Evolutionary conservation across 257 asterid genomes (phyloP).

Genomic region (Osmanthus fragrans): DNA sequence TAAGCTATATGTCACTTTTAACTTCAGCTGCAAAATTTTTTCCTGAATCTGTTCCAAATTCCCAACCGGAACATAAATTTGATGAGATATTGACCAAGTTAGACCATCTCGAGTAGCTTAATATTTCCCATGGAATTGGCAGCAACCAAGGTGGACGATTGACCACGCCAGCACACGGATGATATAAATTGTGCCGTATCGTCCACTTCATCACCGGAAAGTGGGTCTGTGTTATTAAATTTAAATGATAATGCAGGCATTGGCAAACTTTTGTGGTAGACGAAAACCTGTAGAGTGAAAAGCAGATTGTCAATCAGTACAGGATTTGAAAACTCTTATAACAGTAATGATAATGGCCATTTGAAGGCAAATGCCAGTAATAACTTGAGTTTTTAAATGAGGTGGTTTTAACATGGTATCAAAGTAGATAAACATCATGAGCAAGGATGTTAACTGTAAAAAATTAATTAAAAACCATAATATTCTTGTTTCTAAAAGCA

Average conservation of each 20-base stretch:
- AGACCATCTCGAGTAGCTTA: conserved; percentile 37
- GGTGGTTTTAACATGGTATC: too few species aligned
- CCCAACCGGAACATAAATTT: background rate
- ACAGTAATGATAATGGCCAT: too few species aligned
- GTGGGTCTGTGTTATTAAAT: conserved; percentile 67
- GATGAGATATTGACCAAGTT: background rate
- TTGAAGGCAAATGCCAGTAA: too few species aligned
- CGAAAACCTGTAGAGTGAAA: conserved; percentile 52
- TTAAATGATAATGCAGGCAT: conserved; percentile 87
- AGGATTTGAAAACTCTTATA: too few species aligned
- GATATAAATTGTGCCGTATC: conserved; percentile 84
- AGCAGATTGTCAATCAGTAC: background rate
- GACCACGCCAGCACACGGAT: conserved; percentile 93
- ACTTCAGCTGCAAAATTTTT: background rate
- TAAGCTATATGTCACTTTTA: conserved; percentile 15
- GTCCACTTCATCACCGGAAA: conserved; percentile 73
- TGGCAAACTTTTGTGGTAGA: conserved; percentile 83
- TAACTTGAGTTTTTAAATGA: too few species aligned
- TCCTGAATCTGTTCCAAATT: background rate
- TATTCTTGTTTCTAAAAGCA: too few species aligned
- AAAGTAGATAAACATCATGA: too few species aligned
- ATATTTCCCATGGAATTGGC: conserved; percentile 94
- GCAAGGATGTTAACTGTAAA: too few species aligned
- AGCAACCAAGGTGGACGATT: conserved; percentile 84
- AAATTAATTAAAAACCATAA: too few species aligned